Evolutionary conservation across 257 asterid species (phyloP).

Genomic region (Prunella vulgaris): DNA sequence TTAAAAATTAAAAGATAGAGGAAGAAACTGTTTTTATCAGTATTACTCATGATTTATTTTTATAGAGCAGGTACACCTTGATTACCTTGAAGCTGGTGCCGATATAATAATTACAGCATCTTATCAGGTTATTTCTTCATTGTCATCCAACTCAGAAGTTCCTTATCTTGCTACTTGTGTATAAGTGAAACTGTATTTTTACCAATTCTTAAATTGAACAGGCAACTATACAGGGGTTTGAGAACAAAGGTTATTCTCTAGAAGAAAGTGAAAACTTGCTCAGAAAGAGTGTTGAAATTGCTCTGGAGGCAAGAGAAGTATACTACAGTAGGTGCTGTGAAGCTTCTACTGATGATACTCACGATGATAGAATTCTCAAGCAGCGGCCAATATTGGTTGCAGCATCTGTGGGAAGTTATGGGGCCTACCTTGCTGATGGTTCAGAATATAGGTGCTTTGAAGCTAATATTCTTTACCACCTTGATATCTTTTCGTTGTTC

Average conservation of each 20-base stretch:
- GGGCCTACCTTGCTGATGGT: slow-evolving; percentile 91
- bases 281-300: slow-evolving; percentile 73
- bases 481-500: background rate
- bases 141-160: background rate
- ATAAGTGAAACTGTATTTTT: slow-evolving; percentile 8
- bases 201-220: slow-evolving; percentile 26
- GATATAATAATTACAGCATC: slow-evolving; percentile 78
- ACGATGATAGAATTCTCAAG: slow-evolving; percentile 53
- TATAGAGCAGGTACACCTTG: slow-evolving; percentile 80
- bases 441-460: slow-evolving; percentile 77
- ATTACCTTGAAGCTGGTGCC: slow-evolving; percentile 93
- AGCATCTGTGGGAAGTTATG: slow-evolving; percentile 93
- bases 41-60: slow-evolving; percentile 20
- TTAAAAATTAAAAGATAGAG: background rate
- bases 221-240: slow-evolving; percentile 94
- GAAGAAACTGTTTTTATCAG: background rate
- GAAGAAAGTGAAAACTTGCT: slow-evolving; percentile 77
- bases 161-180: slow-evolving; percentile 1
- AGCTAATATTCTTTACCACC: background rate
- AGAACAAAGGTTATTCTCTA: slow-evolving; percentile 66
- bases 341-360: slow-evolving; percentile 30
- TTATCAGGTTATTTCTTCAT: slow-evolving; percentile 54
- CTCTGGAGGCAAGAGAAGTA: slow-evolving; percentile 66
- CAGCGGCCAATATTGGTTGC: slow-evolving; percentile 72
- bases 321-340: slow-evolving; percentile 52